Percentiles rank a stretch among this genome's conserved stretches.
Evolutionary conservation across 441 rosid genomes (phyloP).

Genomic region (Croton setiger): DNA sequence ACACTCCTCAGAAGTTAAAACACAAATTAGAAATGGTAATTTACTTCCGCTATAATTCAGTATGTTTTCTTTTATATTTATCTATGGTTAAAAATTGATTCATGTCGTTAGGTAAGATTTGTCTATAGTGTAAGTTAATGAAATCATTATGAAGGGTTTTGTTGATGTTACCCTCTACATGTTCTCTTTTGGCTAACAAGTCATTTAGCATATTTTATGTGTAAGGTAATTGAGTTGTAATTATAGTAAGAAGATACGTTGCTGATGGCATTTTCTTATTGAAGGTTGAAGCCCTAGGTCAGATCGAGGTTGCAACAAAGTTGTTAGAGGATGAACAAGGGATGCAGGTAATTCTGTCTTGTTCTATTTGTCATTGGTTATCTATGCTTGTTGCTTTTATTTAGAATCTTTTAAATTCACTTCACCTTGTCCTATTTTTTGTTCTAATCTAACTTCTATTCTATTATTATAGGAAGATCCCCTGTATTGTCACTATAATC

Average conservation of each 20-base stretch:
- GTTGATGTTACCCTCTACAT: not conserved
- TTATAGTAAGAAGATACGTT: conserved; percentile 16
- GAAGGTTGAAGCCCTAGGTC: conserved; percentile 87
- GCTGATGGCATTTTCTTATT: conserved; percentile 30
- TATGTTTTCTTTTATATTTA: not conserved
- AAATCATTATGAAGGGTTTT: conserved; percentile 10
- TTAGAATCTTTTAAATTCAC: not conserved
- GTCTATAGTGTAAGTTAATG: not conserved
- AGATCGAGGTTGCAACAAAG: conserved; percentile 84
- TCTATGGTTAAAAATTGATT: not conserved
- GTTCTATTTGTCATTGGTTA: conserved; percentile 6
- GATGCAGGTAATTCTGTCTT: conserved; percentile 43
- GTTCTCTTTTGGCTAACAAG: not conserved
- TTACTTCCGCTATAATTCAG: not conserved
- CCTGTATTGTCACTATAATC: conserved; percentile 53
- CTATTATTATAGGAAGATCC: conserved; percentile 66
- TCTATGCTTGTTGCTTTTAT: not conserved
- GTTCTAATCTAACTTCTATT: conserved; percentile 12
- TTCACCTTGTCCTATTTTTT: not conserved
- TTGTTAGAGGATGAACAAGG: conserved; percentile 51
- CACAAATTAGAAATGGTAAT: conserved; percentile 82
- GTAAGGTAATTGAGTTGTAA: conserved; percentile 17
- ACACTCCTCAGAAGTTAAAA: conserved; percentile 82
- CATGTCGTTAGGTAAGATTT: no score
- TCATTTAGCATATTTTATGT: not conserved